Conservation (phyloP, 805 yeast genomes). For the Teunomyces atbi region DNA sequence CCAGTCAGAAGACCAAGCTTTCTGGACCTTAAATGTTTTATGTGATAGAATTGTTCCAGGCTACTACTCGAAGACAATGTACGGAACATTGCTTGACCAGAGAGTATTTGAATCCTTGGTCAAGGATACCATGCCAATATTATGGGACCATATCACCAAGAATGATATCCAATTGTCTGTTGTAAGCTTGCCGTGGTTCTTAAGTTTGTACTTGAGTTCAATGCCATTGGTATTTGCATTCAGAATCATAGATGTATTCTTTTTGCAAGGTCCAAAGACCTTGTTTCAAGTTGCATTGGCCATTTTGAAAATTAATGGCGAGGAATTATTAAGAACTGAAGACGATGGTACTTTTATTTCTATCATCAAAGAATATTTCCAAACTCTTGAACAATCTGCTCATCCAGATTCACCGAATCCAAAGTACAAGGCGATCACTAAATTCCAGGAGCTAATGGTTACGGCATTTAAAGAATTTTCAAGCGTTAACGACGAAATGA, state of each 20-base stretch:
- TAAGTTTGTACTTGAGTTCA: conserved; percentile 82
- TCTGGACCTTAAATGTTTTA: conserved; percentile 80
- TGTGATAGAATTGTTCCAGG: conserved; percentile 92
- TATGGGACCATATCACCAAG: conserved; percentile 77
- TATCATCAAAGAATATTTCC: conserved; percentile 78
- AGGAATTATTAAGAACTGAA: conserved; percentile 68
- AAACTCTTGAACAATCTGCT: conserved; percentile 72
- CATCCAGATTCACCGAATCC: conserved; percentile 69
- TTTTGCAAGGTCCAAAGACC: conserved; percentile 84
- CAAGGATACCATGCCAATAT: conserved; percentile 81
- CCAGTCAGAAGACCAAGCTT: conserved; percentile 96
- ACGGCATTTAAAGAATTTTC: conserved; percentile 91
- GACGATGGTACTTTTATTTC: conserved; percentile 94
- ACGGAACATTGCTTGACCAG: conserved; percentile 93
- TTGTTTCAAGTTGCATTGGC: conserved; percentile 93
- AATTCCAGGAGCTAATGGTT: conserved; percentile 85
- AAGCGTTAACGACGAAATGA: conserved; percentile 70
- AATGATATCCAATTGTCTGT: conserved; percentile 90
- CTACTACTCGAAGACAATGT: conserved; percentile 95
- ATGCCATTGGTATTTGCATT: conserved; percentile 95
- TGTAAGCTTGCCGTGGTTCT: conserved; percentile 94
- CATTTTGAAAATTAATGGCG: conserved; percentile 84
- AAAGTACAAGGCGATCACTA: conserved; percentile 65
- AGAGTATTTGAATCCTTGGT: conserved; percentile 89
- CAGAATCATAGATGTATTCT: conserved; percentile 85